Evolutionary conservation across 2,329 filamentous ascomycete genomes (phyloP), one percentile per base, ranked within the genome.

Genomic region (Venturia asperata): DNA sequence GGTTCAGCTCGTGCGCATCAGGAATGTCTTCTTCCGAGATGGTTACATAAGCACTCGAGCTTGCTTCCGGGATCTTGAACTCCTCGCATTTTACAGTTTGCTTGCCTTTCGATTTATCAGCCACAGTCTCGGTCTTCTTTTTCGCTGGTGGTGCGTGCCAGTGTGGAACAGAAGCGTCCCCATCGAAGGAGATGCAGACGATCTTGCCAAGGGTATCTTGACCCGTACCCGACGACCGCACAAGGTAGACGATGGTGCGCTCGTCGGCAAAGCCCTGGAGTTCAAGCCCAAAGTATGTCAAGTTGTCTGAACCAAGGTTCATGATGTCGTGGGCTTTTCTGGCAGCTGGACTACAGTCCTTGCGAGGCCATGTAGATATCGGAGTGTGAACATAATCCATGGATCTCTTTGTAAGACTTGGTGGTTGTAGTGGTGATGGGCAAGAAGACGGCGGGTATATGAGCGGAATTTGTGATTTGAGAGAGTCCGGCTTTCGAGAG

Each of bases 401-500:
- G 24, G 49, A 55, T 55, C 49, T 30, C 30, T 64, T 27, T 60
- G 62, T 5, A 13, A 24, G n/a, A 60, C 3, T 6, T 41, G 49
- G 17, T 41, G 47, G 43, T 17, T 19, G 62, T 4, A 56, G 27
- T 15, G 34, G 34, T 11, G 43, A 39, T 15, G 43, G 37, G 37
- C 62, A 55, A 27, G 27, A 11, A 64, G 30, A 37, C n/a, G 27
- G 34, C 17, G 62, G 10, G 9, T 21, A 55, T 1, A 10, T 24
- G 27, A 47, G 7, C 10, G 62, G 45, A 13, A 34, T 1, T 58
- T n/a, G 27, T 13, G 30, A 7, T 19, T 5, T 19, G 15, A 70
- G 67, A 11, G 77, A 72, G 30, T 74, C 74, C 9, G 74, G 68
- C 19, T 72, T 75, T 49, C 83, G 76, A 39, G 79, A 77, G 3